Evolutionary conservation across 176 grass and related monocot genomes (phyloP), one percentile per base, ranked within the genome.

Genomic region (Oryza nivara): DNA sequence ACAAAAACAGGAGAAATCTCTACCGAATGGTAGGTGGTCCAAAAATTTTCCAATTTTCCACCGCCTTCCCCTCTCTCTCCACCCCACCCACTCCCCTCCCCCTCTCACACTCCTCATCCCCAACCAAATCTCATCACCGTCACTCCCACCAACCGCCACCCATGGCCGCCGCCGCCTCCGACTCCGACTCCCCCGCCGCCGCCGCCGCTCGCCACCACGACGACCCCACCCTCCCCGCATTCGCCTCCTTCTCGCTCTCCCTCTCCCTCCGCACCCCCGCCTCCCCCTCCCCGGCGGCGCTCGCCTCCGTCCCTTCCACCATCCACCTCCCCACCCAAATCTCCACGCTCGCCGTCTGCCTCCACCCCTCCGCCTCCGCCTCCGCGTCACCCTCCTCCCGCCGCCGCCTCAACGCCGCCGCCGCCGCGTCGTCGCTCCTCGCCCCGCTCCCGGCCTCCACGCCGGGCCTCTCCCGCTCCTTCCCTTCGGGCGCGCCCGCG

Each of bases 311-410:
- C 43, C 79, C 89, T 36, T 83, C 90, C 74, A 93, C 86, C 82
- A 70, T 89, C 74, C 68, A 89, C 61, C 88, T 95, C 30, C 91
- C 92, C 84, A 90, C 86, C 73, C 85, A 83, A 68, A 86, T 89
- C 67, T 86, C 85, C 14, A 85, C 88, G 10, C 89, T 93, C 86
- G 48, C 92, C 13, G 58, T 83, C 86, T 86, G 83, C 77, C 79
- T 97, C 11, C 73, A 90, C 70, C 83, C 89, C 9, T 73, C 83
- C 72, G 48, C 68, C 17, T 68, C 74, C 13, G 54, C 83, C 17
- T 68, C 74, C 17, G 54, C 83, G 11, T 81, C 79, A 26, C 80
- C 86, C 9, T 87, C 84, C 1, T 80, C 85, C 68, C 74, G 77
- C 84, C 82, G 83, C 13, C 72, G 78, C 25, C 77, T 87, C 38